These are phyloP conservation scores for Ettlia oleoabundans DNA, from an alignment of 139 green algal species.

Conservation along the genomic window DNA sequence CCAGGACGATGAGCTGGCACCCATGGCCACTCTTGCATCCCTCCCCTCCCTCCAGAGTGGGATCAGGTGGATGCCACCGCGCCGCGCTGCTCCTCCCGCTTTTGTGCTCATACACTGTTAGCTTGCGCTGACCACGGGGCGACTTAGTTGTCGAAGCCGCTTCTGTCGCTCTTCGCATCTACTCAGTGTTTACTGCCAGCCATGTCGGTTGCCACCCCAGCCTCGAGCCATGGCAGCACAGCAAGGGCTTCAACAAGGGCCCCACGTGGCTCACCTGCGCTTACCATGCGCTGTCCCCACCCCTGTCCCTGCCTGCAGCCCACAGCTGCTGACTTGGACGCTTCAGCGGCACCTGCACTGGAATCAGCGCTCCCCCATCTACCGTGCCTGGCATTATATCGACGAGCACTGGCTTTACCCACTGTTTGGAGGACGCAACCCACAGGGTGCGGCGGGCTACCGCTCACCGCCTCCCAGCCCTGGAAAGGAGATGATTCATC, in stretches of 20 bases:
- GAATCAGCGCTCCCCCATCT: neutral
- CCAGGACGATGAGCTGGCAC: neutral
- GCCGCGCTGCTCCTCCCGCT: no score
- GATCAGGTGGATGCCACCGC: conserved; percentile 18
- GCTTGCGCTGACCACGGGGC: no score
- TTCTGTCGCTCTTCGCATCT: no score
- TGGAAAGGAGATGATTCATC: neutral
- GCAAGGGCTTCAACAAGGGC: no score
- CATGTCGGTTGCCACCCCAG: no score
- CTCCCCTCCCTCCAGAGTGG: neutral
- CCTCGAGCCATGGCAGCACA: no score
- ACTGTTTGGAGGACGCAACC: conserved; percentile 2
- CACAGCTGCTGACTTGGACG: neutral
- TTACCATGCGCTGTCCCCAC: neutral
- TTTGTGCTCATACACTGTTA: no score
- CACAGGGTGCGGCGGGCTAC: neutral
- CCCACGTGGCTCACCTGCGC: neutral
- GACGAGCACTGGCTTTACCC: conserved; percentile 1
- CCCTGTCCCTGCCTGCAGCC: neutral
- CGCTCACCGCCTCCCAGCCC: conserved; percentile 10
- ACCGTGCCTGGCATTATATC: conserved; percentile 14
- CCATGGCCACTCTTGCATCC: neutral
- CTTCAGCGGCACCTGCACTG: conserved; percentile 33
- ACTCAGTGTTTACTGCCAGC: no score
- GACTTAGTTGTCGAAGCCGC: no score